Evolutionary conservation across 2,329 filamentous ascomycete species (phyloP).

Genomic region (Hymenoscyphus fraxineus): DNA sequence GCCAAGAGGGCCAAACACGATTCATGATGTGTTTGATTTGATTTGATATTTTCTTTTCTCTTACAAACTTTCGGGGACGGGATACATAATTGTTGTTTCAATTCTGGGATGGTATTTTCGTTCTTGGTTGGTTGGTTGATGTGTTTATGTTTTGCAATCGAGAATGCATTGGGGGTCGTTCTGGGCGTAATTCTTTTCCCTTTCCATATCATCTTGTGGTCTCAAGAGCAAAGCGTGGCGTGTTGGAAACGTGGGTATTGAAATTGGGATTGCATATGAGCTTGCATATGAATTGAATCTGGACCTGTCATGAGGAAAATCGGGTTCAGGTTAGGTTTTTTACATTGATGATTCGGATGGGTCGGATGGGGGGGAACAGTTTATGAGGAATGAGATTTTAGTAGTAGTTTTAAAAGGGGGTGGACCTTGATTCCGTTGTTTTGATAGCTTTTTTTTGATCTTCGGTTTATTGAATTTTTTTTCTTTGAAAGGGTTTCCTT

Average conservation of each 20-base stretch:
- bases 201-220: not conserved
- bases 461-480: not conserved
- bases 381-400: not conserved
- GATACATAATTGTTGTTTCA: slow-evolving; percentile 2
- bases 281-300: not conserved
- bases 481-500: not conserved
- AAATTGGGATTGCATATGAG: not conserved
- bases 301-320: not conserved
- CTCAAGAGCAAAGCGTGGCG: not conserved
- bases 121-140: not conserved
- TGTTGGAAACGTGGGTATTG: not conserved
- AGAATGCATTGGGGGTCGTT: slow-evolving; percentile 4
- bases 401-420: not conserved
- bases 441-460: not conserved
- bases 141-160: not conserved
- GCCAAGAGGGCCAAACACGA: slow-evolving; percentile 30
- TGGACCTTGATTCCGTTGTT: not conserved
- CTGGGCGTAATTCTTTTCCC: not conserved
- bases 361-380: not conserved
- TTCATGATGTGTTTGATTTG: slow-evolving; percentile 8
- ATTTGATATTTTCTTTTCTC: not conserved
- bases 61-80: not conserved
- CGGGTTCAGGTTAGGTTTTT: not conserved
- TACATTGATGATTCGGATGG: not conserved
- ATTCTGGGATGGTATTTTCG: not conserved